Percentiles rank a stretch among this genome's conserved stretches.
Evolutionary conservation across 495 filamentous ascomycete genomes (phyloP).

Genomic region (Penicillium samsonianum): DNA sequence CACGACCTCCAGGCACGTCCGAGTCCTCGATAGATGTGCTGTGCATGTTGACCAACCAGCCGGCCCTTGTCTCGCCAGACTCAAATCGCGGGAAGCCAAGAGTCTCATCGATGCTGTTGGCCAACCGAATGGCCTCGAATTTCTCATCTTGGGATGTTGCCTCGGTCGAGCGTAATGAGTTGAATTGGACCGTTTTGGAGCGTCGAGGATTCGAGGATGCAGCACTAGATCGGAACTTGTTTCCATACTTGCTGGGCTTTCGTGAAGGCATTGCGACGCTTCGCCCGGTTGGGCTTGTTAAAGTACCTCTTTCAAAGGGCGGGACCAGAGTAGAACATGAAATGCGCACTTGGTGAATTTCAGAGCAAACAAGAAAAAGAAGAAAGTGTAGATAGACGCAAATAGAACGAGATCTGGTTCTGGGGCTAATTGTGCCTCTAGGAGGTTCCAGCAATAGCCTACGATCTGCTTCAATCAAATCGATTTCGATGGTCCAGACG

Average conservation of each 20-base stretch:
- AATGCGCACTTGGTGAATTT: constrained; percentile 15
- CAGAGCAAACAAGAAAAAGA: constrained; percentile 7
- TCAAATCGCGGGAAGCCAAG: constrained; percentile 95
- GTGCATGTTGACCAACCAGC: constrained; percentile 96
- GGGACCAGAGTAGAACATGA: constrained; percentile 29
- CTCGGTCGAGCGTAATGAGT: constrained; percentile 72
- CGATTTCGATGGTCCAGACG: constrained; percentile 33
- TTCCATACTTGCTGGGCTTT: constrained; percentile 57
- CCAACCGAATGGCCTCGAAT: constrained; percentile 78
- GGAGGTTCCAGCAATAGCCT: constrained; percentile 22
- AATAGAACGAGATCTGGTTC: constrained; percentile 9
- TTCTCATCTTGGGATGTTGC: constrained; percentile 84
- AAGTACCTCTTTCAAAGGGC: constrained; percentile 15
- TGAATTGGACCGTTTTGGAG: constrained; percentile 76
- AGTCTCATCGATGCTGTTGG: constrained; percentile 87
- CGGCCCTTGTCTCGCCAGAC: constrained; percentile 77
- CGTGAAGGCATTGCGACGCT: constrained; percentile 56
- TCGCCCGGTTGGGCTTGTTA: constrained; percentile 32
- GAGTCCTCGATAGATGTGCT: constrained; percentile 84
- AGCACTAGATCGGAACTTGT: constrained; percentile 51
- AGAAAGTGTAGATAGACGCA: not conserved
- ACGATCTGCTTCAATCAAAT: constrained; percentile 26
- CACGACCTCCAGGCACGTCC: constrained; percentile 76
- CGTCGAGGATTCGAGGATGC: constrained; percentile 55
- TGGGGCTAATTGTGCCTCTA: constrained; percentile 17